phyloP scores from a whole-genome alignment of 345 rosid species.

The Raphanus sativus region DNA sequence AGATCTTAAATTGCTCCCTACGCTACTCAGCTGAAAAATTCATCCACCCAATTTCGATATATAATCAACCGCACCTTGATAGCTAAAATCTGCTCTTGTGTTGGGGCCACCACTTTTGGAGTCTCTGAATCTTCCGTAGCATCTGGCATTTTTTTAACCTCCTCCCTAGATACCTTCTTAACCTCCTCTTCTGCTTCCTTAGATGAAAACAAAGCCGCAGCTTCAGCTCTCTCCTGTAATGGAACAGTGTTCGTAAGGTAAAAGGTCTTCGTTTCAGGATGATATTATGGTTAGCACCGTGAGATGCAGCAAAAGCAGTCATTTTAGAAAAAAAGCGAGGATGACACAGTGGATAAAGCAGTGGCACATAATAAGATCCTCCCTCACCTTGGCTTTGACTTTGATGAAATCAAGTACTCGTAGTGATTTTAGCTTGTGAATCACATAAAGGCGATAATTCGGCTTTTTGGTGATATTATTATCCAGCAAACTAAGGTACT shows the following conservation, averaged over 20 bases:
- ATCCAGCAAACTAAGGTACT: conserved; percentile 86
- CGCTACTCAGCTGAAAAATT: too few species aligned
- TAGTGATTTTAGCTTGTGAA: conserved; percentile 81
- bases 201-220: conserved; percentile 73
- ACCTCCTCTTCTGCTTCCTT: conserved; percentile 89
- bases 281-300: neutral
- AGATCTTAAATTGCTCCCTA: too few species aligned
- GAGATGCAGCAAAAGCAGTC: conserved; percentile 2
- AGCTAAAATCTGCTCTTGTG: conserved; percentile 90
- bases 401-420: conserved; percentile 91
- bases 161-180: conserved; percentile 69
- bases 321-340: neutral
- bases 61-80: conserved; percentile 67
- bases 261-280: conserved; percentile 3
- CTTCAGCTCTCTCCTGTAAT: conserved; percentile 85
- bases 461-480: conserved; percentile 89
- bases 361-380: conserved; percentile 11
- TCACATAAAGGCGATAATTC: conserved; percentile 88
- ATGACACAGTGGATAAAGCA: neutral
- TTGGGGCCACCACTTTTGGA: conserved; percentile 84
- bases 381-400: conserved; percentile 89
- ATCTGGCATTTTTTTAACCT: conserved; percentile 55
- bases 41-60: neutral
- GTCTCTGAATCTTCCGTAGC: conserved; percentile 53
- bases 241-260: neutral